Evolutionary conservation across 768 basidiomycete species (phyloP).

Genomic region (Rhizopogon roseolus): DNA sequence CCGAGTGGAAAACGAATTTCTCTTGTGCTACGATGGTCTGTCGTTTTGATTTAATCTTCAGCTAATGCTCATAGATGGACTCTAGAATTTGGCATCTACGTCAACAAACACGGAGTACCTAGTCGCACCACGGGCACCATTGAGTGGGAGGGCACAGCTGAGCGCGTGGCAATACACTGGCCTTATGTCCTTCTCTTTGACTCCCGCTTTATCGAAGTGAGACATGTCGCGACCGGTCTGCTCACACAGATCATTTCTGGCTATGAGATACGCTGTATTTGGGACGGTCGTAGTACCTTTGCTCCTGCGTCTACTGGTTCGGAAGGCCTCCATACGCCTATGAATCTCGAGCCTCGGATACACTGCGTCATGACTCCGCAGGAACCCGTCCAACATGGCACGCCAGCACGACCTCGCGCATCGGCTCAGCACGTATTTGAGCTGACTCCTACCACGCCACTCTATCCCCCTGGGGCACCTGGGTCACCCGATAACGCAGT

Average conservation of each 20-base stretch:
- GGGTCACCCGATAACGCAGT: slow-evolving; percentile 49
- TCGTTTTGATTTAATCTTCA: neutral
- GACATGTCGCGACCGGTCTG: slow-evolving; percentile 76
- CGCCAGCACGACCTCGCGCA: slow-evolving; percentile 37
- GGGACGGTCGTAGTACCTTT: slow-evolving; percentile 70
- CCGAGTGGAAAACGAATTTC: slow-evolving; percentile 82
- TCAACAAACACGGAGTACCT: slow-evolving; percentile 88
- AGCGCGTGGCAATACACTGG: slow-evolving; percentile 83
- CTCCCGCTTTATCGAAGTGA: slow-evolving; percentile 84
- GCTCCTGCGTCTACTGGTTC: slow-evolving; percentile 19
- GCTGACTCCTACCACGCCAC: slow-evolving; percentile 45
- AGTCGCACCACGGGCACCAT: slow-evolving; percentile 66
- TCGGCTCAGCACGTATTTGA: slow-evolving; percentile 74
- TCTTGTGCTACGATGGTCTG: slow-evolving; percentile 85
- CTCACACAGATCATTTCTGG: slow-evolving; percentile 81
- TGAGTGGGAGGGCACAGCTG: slow-evolving; percentile 94
- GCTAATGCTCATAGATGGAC: slow-evolving; percentile 3
- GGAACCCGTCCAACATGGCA: slow-evolving; percentile 33
- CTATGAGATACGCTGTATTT: slow-evolving; percentile 78
- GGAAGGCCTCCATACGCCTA: slow-evolving; percentile 33
- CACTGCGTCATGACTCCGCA: slow-evolving; percentile 80
- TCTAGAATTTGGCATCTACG: slow-evolving; percentile 86
- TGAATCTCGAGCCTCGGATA: slow-evolving; percentile 75
- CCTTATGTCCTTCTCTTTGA: slow-evolving; percentile 89
- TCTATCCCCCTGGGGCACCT: slow-evolving; percentile 38